Percentiles rank a stretch among this genome's conserved stretches.
Conservation (phyloP, 2,329 filamentous ascomycete genomes). For the Cladosporium sp. region DNA sequence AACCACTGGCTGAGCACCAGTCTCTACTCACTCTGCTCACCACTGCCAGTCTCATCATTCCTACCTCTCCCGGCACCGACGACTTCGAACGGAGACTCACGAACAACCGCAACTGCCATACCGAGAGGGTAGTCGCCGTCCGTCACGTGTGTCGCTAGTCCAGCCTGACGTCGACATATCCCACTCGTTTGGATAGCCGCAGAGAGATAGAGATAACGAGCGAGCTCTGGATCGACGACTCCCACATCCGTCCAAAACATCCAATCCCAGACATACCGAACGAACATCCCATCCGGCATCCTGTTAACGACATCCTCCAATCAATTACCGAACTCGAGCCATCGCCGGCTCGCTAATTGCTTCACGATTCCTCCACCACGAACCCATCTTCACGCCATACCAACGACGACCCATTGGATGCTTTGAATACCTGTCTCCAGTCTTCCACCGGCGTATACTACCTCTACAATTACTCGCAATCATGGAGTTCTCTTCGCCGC, state of each 20-base stretch:
- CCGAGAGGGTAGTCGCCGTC: slow-evolving; percentile 3
- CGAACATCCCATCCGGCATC: not conserved
- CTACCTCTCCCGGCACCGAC: not conserved
- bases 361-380: not conserved
- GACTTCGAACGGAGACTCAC: not conserved
- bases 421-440: slow-evolving; percentile 13
- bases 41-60: slow-evolving; percentile 1
- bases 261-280: not conserved
- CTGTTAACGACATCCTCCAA: no score
- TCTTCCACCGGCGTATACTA: not conserved
- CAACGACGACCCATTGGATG: slow-evolving; percentile 8
- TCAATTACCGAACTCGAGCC: not conserved
- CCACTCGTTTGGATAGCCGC: not conserved
- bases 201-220: no score
- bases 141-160: not conserved
- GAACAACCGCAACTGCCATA: not conserved
- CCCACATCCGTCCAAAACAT: not conserved
- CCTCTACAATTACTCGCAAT: slow-evolving; percentile 9
- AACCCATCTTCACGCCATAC: not conserved
- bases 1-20: not conserved
- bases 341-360: not conserved
- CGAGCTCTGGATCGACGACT: no score
- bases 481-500: slow-evolving; percentile 92
- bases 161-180: not conserved
- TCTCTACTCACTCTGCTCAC: not conserved